These are phyloP conservation scores for Xylaria digitata DNA, from an alignment of 2,329 filamentous ascomycete genomes.

Conservation along the genomic window DNA sequence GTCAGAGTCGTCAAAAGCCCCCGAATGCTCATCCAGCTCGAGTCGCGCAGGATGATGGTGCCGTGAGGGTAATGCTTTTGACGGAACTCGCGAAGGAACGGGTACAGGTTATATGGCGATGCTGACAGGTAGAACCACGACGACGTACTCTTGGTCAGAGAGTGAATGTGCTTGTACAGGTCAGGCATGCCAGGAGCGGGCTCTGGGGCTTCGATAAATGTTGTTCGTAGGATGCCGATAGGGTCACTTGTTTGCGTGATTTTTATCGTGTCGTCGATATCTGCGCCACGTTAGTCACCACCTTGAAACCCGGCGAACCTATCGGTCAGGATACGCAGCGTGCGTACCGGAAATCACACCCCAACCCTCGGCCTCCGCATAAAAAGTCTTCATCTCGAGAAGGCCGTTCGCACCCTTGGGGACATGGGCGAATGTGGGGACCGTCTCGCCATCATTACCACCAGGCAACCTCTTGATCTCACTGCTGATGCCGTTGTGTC, in stretches of 20 bases:
- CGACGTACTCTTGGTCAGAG: constrained; percentile 65
- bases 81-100: constrained; percentile 82
- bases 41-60: constrained; percentile 85
- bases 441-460: constrained; percentile 57
- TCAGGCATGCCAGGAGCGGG: constrained; percentile 85
- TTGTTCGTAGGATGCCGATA: constrained; percentile 82
- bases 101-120: constrained; percentile 93
- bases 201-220: constrained; percentile 80
- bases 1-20: constrained; percentile 85
- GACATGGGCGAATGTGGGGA: constrained; percentile 62
- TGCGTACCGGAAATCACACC: constrained; percentile 76
- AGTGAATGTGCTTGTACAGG: constrained; percentile 76
- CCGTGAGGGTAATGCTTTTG: constrained; percentile 77
- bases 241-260: constrained; percentile 84
- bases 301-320: background rate
- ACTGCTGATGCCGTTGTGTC: constrained; percentile 76
- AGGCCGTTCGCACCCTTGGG: constrained; percentile 65
- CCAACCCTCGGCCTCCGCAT: constrained; percentile 83
- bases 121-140: constrained; percentile 95
- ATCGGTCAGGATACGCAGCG: background rate
- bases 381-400: constrained; percentile 75
- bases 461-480: constrained; percentile 67
- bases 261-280: constrained; percentile 97
- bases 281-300: constrained; percentile 55
- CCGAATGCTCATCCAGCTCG: constrained; percentile 84